Conservation (phyloP, 352 stramenopile genomes). For the Pythium brachiatum region DNA sequence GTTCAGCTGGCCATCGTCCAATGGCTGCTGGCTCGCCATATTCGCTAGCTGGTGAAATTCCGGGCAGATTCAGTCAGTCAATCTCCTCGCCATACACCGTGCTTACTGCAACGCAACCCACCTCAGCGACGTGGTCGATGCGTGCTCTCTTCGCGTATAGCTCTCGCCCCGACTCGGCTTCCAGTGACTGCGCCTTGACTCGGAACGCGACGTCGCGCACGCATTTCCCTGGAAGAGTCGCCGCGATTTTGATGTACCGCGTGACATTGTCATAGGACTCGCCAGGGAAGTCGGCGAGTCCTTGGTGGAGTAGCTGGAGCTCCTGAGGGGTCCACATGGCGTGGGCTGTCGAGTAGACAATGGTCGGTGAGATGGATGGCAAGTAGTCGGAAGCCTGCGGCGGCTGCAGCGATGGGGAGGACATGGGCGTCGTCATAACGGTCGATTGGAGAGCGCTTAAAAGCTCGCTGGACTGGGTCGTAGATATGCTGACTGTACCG, state of each 20-base stretch:
- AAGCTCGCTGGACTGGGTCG: neutral
- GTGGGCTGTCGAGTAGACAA: slow-evolving; percentile 61
- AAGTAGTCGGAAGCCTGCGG: slow-evolving; percentile 24
- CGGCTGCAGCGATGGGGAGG: slow-evolving; percentile 11
- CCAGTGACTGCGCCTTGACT: slow-evolving; percentile 39
- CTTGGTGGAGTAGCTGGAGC: slow-evolving; percentile 58
- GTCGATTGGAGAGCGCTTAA: neutral
- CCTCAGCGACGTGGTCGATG: slow-evolving; percentile 37
- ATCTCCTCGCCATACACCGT: neutral
- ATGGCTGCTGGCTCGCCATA: slow-evolving; percentile 16
- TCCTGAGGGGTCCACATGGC: slow-evolving; percentile 58
- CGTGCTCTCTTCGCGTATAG: slow-evolving; percentile 58
- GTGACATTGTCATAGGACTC: slow-evolving; percentile 76
- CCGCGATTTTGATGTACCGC: slow-evolving; percentile 82
- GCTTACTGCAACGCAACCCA: slow-evolving; percentile 2
- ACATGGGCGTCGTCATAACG: slow-evolving; percentile 15
- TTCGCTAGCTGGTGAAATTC: slow-evolving; percentile 19
- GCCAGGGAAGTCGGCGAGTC: slow-evolving; percentile 49
- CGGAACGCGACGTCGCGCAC: slow-evolving; percentile 77
- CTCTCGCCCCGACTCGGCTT: slow-evolving; percentile 22
- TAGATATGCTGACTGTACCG: neutral
- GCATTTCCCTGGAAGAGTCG: slow-evolving; percentile 60
- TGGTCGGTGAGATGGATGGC: slow-evolving; percentile 55
- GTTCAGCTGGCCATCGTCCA: slow-evolving; percentile 43
- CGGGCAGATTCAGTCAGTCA: too few species aligned